Percentiles rank a stretch among this genome's conserved stretches.
These are phyloP conservation scores for Gossypium turneri DNA, from an alignment of 345 rosid genomes.

Conservation along the genomic window DNA sequence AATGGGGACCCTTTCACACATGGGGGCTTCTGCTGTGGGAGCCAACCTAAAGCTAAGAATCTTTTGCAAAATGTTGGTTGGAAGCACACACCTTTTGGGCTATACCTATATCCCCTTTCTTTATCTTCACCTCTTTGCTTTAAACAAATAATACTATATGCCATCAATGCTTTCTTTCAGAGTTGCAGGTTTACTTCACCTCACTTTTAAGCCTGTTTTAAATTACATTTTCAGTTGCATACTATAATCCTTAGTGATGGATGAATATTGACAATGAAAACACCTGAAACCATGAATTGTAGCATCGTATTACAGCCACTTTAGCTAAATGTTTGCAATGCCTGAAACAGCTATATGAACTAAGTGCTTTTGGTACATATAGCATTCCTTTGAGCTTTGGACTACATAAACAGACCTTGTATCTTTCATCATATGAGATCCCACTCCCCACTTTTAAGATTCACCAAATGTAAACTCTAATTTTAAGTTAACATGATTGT, in stretches of 20 bases:
- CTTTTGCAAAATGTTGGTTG: slow-evolving; percentile 52
- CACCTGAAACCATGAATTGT: no score
- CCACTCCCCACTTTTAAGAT: not conserved
- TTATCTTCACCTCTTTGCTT: not conserved
- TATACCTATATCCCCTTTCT: not conserved
- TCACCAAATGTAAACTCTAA: not conserved
- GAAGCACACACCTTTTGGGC: slow-evolving; percentile 37
- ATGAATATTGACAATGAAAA: no score
- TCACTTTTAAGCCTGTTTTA: not conserved
- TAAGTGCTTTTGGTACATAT: not conserved
- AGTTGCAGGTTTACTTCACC: not conserved
- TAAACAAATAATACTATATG: not conserved
- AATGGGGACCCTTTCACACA: slow-evolving; percentile 82
- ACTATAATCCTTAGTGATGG: no score
- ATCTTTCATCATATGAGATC: not conserved
- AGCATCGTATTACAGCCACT: no score
- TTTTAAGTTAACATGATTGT: not conserved
- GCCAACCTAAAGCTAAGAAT: slow-evolving; percentile 48
- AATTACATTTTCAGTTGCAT: no score
- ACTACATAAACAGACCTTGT: not conserved
- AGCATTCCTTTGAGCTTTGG: not conserved
- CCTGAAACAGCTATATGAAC: no score
- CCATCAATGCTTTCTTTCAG: not conserved
- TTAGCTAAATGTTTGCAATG: no score
- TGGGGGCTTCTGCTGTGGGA: slow-evolving; percentile 61